Evolutionary conservation across 352 stramenopile species (phyloP).

Genomic region (Pythium aquatile): DNA sequence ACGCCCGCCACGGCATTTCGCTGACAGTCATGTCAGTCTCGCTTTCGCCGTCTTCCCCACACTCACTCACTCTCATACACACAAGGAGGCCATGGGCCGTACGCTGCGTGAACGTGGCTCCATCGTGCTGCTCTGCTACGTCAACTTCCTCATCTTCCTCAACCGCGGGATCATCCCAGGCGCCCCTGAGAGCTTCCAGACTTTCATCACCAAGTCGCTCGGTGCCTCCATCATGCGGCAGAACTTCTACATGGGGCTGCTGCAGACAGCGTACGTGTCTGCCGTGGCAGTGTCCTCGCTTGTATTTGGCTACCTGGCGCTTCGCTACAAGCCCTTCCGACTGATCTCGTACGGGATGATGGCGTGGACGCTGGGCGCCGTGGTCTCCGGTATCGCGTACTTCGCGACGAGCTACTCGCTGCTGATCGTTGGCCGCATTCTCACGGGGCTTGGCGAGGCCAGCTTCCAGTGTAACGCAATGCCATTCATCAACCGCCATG

Average conservation of each 20-base stretch:
- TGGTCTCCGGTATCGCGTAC: conserved; percentile 83
- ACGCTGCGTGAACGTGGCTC: conserved; percentile 30
- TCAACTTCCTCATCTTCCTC: conserved; percentile 94
- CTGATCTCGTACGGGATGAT: conserved; percentile 88
- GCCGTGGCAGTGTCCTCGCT: conserved; percentile 91
- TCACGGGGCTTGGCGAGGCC: conserved; percentile 90
- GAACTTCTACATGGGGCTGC: conserved; percentile 81
- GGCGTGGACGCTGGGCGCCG: conserved; percentile 87
- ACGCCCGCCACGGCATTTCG: too few species aligned
- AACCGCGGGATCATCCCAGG: conserved; percentile 95
- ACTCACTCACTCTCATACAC: neutral
- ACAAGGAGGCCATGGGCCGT: neutral
- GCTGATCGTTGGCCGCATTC: conserved; percentile 83
- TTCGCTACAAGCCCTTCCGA: conserved; percentile 87
- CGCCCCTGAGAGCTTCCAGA: conserved; percentile 89
- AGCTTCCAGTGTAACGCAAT: conserved; percentile 93
- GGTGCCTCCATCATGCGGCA: conserved; percentile 55
- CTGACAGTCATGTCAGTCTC: neutral
- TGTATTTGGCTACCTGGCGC: conserved; percentile 88
- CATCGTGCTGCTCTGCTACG: conserved; percentile 83
- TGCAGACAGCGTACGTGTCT: conserved; percentile 94
- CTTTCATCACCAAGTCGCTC: conserved; percentile 87
- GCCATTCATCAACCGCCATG: conserved; percentile 92
- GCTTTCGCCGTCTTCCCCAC: neutral
- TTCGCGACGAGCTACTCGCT: conserved; percentile 83